phyloP scores from a whole-genome alignment of 495 filamentous ascomycete genomes.

The Aspergillus indologenus region DNA sequence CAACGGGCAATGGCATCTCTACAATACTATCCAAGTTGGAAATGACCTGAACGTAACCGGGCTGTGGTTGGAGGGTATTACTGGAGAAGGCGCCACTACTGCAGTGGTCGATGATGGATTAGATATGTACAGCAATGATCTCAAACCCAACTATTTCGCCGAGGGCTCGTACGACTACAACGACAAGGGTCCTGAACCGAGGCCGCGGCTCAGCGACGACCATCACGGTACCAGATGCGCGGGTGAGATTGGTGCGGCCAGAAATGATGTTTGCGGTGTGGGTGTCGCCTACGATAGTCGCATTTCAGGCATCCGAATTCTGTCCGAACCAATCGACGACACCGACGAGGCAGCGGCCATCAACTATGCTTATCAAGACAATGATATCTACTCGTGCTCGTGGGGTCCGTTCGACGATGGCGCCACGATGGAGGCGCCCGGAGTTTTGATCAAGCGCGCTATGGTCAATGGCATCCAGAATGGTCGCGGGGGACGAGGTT shows the following conservation, averaged over 20 bases:
- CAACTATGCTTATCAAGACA: slow-evolving; percentile 86
- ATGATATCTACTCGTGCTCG: slow-evolving; percentile 97
- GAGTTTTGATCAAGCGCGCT: slow-evolving; percentile 80
- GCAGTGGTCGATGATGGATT: slow-evolving; percentile 95
- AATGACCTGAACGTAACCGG: slow-evolving; percentile 95
- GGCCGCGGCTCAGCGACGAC: slow-evolving; percentile 76
- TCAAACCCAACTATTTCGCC: slow-evolving; percentile 88
- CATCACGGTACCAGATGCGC: slow-evolving; percentile 90
- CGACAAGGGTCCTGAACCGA: slow-evolving; percentile 72
- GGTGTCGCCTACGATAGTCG: slow-evolving; percentile 92
- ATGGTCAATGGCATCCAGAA: slow-evolving; percentile 92
- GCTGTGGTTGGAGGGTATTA: slow-evolving; percentile 88
- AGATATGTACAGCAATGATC: slow-evolving; percentile 94
- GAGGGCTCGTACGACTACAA: slow-evolving; percentile 95
- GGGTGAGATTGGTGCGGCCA: slow-evolving; percentile 86
- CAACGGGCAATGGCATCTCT: slow-evolving; percentile 90
- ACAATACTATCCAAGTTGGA: slow-evolving; percentile 74
- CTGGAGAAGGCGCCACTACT: slow-evolving; percentile 81
- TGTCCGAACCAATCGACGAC: slow-evolving; percentile 86
- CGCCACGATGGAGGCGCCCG: slow-evolving; percentile 87
- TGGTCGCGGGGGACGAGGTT: slow-evolving; percentile 78
- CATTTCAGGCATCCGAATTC: slow-evolving; percentile 84
- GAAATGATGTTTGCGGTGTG: slow-evolving; percentile 91
- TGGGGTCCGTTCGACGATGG: slow-evolving; percentile 97
- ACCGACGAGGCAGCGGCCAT: slow-evolving; percentile 88